These are phyloP conservation scores for Aureobasidium melanogenum DNA, from an alignment of 2,329 filamentous ascomycete genomes.

Conservation along the genomic window DNA sequence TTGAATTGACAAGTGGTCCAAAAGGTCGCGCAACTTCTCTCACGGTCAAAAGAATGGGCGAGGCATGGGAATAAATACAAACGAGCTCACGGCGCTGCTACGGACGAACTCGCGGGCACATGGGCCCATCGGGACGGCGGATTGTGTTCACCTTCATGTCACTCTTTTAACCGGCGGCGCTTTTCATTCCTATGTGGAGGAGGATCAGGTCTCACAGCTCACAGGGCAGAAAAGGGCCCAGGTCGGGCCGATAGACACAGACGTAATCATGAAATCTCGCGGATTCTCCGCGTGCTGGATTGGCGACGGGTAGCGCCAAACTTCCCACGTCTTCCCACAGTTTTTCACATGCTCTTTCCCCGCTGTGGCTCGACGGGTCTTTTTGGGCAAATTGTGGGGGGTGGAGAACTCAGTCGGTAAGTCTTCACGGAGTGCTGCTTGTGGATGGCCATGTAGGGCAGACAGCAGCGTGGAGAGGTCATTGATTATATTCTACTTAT, in stretches of 20 bases:
- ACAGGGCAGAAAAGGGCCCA: background rate
- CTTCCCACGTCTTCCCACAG: background rate
- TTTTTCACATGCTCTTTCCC: background rate
- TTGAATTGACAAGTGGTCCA: background rate
- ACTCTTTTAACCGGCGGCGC: slow-evolving; percentile 3
- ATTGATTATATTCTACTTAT: background rate
- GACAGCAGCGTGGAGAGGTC: background rate
- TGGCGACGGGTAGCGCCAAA: slow-evolving; percentile 2
- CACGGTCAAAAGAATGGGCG: background rate
- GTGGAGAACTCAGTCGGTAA: background rate
- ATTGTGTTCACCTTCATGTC: background rate
- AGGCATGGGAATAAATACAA: slow-evolving; percentile 5
- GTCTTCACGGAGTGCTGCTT: background rate
- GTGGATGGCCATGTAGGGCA: background rate
- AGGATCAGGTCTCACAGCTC: background rate
- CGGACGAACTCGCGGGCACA: slow-evolving; percentile 4
- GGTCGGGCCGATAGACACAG: slow-evolving; percentile 4
- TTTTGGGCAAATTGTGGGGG: background rate
- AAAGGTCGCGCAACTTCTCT: background rate
- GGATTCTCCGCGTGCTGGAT: background rate
- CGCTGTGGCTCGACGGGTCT: background rate
- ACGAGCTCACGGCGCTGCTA: slow-evolving; percentile 8
- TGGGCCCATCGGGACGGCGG: background rate
- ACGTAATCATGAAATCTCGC: slow-evolving; percentile 5
- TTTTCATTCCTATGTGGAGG: background rate